phyloP scores from a whole-genome alignment of 2,329 filamentous ascomycete species.

The Domatiomyces globalis region DNA sequence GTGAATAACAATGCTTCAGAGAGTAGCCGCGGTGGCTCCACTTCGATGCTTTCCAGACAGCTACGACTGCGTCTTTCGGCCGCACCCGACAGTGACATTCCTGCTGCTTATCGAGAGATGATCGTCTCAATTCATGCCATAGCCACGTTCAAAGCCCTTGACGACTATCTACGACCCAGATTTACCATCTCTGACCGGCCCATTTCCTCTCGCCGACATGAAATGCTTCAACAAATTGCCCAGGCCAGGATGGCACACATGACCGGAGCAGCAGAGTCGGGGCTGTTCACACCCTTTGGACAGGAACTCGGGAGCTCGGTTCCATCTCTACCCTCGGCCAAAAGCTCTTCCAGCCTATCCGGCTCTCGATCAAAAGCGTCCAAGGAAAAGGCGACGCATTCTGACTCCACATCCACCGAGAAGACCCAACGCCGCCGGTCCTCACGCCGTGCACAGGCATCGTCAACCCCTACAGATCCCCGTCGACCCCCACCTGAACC shows the following conservation, averaged over 20 bases:
- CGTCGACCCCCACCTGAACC: conserved; percentile 38
- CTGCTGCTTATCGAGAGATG: conserved; percentile 73
- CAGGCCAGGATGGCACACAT: conserved; percentile 50
- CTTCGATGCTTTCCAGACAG: conserved; percentile 94
- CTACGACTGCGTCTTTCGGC: conserved; percentile 77
- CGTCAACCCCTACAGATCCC: conserved; percentile 38
- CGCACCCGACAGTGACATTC: conserved; percentile 82
- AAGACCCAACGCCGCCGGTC: conserved; percentile 43
- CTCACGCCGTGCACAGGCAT: conserved; percentile 42
- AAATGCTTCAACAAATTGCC: conserved; percentile 57
- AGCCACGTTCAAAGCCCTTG: conserved; percentile 89
- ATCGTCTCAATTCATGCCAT: conserved; percentile 99
- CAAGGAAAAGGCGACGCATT: conserved; percentile 5
- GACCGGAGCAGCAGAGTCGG: conserved; percentile 23
- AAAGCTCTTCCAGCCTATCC: conserved; percentile 23
- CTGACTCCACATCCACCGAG: conserved; percentile 23
- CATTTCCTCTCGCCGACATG: conserved; percentile 42
- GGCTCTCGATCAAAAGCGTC: conserved; percentile 22
- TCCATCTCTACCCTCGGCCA: conserved; percentile 1
- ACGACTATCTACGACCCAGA: conserved; percentile 85
- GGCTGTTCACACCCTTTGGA: conserved; percentile 17
- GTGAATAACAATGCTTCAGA: conserved; percentile 88
- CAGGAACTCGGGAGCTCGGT: conserved; percentile 8
- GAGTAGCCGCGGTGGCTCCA: conserved; percentile 74
- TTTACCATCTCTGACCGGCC: conserved; percentile 70